Base-by-base conservation (phyloP, 2,329 filamentous ascomycete species). In the Bimuria novae-zelandiae region DNA sequence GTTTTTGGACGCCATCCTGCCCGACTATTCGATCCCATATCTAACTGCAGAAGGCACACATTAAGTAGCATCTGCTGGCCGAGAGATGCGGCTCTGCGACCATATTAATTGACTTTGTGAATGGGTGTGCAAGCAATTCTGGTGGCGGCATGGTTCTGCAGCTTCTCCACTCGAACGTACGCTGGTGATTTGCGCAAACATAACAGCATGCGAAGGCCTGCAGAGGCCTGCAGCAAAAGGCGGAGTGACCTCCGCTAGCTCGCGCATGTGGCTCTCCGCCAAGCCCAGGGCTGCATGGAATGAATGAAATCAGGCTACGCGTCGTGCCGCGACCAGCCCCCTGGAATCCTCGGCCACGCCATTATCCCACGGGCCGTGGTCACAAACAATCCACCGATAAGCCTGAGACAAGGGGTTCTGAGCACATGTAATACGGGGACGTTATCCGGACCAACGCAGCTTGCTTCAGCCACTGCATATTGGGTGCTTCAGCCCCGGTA, bases 11-110 rank as follows among this genome's bases (percentile, higher is more conserved):
- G 45, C 33, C 46, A 49, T 54, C 7, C 17, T 40, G 32, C 12
- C 16, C 40, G 43, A 22, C 10, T 6, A 7, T 39, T 25, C 7
- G 25, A 4, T 17, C 1, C 10, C 32, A 19, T 14, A 5, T 8
- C 11, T n/a, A n/a, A 16, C 19, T 27, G 30, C 27, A 16, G 10
- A 21, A 17, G 35, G 21, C 17, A 12, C 36, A 17, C 17, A 30
- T 45, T 46, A 45, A 43, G 35, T 8, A 33, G 4, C 5, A 10
- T 10, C 36, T 16, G 19, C 22, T 19, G 27, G 17, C 19, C 22
- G 12, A 42, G 41, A 22, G 32, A 45, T 49, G 49, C 44, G 53
- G 53, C 53, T 55, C 53, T 51, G 53, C 49, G 42, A 54, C 21
- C 46, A 45, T 50, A 37, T 37, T 54, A 19, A 41, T 41, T 23